Evolutionary conservation across 2,329 filamentous ascomycete species (phyloP).

Genomic region (Parastagonospora avenae): DNA sequence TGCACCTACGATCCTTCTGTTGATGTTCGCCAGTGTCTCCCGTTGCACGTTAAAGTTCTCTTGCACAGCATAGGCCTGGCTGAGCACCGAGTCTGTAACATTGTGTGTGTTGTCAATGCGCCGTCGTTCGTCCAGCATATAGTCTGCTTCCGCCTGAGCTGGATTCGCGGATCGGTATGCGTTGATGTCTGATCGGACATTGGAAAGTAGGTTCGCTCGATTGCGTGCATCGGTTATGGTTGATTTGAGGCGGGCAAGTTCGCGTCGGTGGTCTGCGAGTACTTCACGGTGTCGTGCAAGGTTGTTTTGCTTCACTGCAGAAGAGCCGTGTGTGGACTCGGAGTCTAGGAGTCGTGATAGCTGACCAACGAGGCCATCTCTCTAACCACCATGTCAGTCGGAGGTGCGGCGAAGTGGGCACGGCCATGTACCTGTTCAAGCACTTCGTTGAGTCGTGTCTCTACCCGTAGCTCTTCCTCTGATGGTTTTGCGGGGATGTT

Average conservation of each 20-base stretch:
- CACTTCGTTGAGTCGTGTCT: slow-evolving; percentile 81
- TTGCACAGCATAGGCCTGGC: slow-evolving; percentile 95
- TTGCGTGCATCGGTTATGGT: slow-evolving; percentile 79
- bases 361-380: slow-evolving; percentile 80
- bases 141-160: slow-evolving; percentile 85
- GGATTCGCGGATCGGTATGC: slow-evolving; percentile 84
- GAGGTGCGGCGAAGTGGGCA: neutral
- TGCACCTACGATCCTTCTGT: slow-evolving; percentile 84
- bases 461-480: slow-evolving; percentile 80
- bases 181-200: slow-evolving; percentile 89
- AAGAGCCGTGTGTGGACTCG: slow-evolving; percentile 83
- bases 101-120: slow-evolving; percentile 88
- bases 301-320: slow-evolving; percentile 96
- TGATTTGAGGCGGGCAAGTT: slow-evolving; percentile 75
- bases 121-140: slow-evolving; percentile 90
- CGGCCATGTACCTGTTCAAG: slow-evolving; percentile 70
- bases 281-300: slow-evolving; percentile 89
- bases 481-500: slow-evolving; percentile 83
- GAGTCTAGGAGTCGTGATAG: slow-evolving; percentile 90
- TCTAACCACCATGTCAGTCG: slow-evolving; percentile 55
- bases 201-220: slow-evolving; percentile 86
- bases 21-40: slow-evolving; percentile 86
- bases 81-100: slow-evolving; percentile 87
- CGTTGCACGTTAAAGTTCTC: slow-evolving; percentile 87
- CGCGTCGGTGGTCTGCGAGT: slow-evolving; percentile 82